These are phyloP conservation scores for Saussurea involucrata DNA, from an alignment of 129 eudicot species.

Conservation along the genomic window DNA sequence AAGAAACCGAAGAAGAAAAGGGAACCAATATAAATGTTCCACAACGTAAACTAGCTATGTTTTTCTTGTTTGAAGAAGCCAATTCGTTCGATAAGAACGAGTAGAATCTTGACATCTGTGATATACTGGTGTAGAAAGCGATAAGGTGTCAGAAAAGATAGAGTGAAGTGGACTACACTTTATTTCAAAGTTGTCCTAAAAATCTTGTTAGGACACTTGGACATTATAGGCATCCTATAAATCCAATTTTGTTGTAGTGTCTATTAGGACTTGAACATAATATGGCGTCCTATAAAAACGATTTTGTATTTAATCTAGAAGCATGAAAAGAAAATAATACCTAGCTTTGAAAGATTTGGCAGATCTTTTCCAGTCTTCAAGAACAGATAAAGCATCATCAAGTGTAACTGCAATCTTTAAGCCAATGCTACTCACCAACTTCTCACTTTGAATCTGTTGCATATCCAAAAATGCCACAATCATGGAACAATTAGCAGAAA, in stretches of 20 bases:
- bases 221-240: not conserved
- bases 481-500: no score
- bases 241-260: not conserved
- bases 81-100: constrained; percentile 59
- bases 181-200: not conserved
- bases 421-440: constrained; percentile 61
- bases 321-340: constrained; percentile 22
- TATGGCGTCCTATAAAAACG: not conserved
- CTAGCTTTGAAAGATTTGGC: constrained; percentile 62
- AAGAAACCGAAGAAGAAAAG: constrained; percentile 15
- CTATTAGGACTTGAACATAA: not conserved
- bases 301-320: not conserved
- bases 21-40: constrained; percentile 83
- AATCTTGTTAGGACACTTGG: not conserved
- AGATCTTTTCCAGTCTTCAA: constrained; percentile 59
- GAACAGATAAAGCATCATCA: constrained; percentile 57
- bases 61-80: constrained; percentile 44
- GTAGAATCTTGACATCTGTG: constrained; percentile 81
- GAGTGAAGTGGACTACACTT: not conserved
- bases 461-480: not conserved
- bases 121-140: constrained; percentile 39
- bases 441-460: constrained; percentile 63
- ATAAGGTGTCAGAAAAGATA: constrained; percentile 3
- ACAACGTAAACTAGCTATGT: constrained; percentile 32
- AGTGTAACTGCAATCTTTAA: constrained; percentile 58